Base-by-base conservation (phyloP, 441 rosid genomes). In the Eruca vesicaria region DNA sequence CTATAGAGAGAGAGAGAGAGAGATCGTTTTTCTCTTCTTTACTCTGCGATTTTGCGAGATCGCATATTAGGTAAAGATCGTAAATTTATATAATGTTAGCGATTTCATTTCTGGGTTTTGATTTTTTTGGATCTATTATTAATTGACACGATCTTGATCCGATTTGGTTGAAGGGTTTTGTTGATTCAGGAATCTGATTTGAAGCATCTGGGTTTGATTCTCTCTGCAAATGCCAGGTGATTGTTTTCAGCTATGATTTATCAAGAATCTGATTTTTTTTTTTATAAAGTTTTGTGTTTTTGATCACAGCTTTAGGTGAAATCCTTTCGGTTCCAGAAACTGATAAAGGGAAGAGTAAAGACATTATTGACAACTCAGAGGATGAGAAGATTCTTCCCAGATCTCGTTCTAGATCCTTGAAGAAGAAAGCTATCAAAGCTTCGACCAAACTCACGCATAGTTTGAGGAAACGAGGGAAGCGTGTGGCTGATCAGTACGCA, bases 371-470 rank as follows among this genome's bases (percentile, higher is more conserved):
- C 78, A 82, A 73, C 2, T 88, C 86, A 1, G 96, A 88, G 21
- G 97, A 89, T 41, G 98, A 90, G 70, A 88, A 79, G 74, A 50
- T 48, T 48, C 19, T 63, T 45, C 82, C 89, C 70, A 82, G 89
- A 69, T 32, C 63, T n/a, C 85, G 84, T 71, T 82, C 81, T 52
- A 85, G 88, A 82, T 85, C 87, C 57, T 69, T 89, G 11, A 92
- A 82, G 85, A 90, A 86, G 83, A 90, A 86, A 78, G 97, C 97
- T 6, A 87, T 85, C 84, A 88, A 79, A 78, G 97, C 98, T 36
- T 91, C 98, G 0, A 85, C 85, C 4, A 89, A 76, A 82, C 63
- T 90, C 19, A 85, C 94, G 1, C 93, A 90, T 61, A 86, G 88
- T 56, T 80, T 94, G 0, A 86, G 85, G 75, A 94, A 89, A 86